Evolutionary conservation across 73 alveolate species (phyloP), one percentile per base, ranked within the genome.

Genomic region (Paramecium biaurelia): DNA sequence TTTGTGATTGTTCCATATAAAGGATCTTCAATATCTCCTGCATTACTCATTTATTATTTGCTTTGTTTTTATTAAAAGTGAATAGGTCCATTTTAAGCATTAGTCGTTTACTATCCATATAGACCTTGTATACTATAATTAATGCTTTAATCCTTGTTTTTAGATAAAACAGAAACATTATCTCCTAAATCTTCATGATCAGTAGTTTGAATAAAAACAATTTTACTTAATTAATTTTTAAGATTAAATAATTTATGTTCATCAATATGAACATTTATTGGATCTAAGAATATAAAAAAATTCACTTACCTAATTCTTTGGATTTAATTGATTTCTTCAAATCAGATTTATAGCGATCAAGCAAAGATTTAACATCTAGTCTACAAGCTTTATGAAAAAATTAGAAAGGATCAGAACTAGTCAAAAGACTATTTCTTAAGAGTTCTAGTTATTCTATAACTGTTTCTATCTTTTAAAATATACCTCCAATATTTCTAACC

Each of bases 331-430:
- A 37, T 45, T 89, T 89, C 42, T 89, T 70, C 24, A 89, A 49
- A 14, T 89, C 94, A 6, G 94, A 89, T 89, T 89, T 89, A 70
- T 70, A 89, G 1, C 84, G 45, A 70, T 89, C 94, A 41, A 57
- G 38, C 4, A 89, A 34, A 1, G 90, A 89, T 42, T 70, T 89
- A 26, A 70, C 79, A 72, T 89, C 94, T 89, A 89, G 49, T 57
- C 94, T 56, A 45, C 94, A 89, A 4, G 87, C 74, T 70, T 82
- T 89, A 70, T 70, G 76, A 68, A 89, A 79, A 45, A 43, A 9
- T 41, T 1, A 12, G 35, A 70, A 72, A 26, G 94, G 92, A 42
- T 70, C 74, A 20, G 76, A 20, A 34, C 74, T 26, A 56, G 92
- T 70, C 14, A 70, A 42, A 43, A 89, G 74, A 70, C 53, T 28